Base-by-base conservation (phyloP, 2,329 filamentous ascomycete species). In the Aspergillus sp. region DNA sequence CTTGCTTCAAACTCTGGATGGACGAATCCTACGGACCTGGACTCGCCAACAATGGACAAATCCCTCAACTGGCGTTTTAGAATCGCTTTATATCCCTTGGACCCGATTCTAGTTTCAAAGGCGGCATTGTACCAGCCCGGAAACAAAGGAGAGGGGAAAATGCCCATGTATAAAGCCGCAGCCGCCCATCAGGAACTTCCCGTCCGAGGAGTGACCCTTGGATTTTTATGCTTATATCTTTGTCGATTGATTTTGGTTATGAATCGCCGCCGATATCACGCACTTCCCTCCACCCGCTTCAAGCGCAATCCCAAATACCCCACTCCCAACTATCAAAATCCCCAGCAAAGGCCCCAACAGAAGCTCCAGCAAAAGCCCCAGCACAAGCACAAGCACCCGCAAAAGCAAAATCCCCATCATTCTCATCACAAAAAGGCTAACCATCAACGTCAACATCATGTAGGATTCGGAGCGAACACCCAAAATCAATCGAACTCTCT, bases 401-500 rank as follows among this genome's bases (percentile, higher is more conserved):
- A 42, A n/a, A 42, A 42, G 36, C 36, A 42, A 42, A 42, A 42
- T 7, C 7, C 6, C 16, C n/a, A n/a, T n/a, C 36, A 42, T n/a
- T 42, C 16, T 42, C 4, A 42, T n/a, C 16, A 16, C 14, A 42
- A 42, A 12, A 42, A 42, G 16, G 36, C 36, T 42, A 42, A 42
- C 36, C 14, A 42, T n/a, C 14, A 42, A n/a, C 36, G 14, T 63
- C 55, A 60, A n/a, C 58, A 14, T 57, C 58, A 31, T 56, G 54
- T 69, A 78, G 76, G 70, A 60, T 78, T 78, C 63, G 76, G 76
- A 61, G 20, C 72, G 36, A 69, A 63, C 56, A 72, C 65, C 31
- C 70, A 73, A 59, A 73, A 62, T 31, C 71, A 74, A 60, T 57
- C 67, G 32, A 70, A 68, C 55, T 69, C 74, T 7, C 64, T 77